Evolutionary conservation across 179 eudicot genomes (phyloP), one percentile per base, ranked within the genome.

Genomic region (Kewa caespitosa): DNA sequence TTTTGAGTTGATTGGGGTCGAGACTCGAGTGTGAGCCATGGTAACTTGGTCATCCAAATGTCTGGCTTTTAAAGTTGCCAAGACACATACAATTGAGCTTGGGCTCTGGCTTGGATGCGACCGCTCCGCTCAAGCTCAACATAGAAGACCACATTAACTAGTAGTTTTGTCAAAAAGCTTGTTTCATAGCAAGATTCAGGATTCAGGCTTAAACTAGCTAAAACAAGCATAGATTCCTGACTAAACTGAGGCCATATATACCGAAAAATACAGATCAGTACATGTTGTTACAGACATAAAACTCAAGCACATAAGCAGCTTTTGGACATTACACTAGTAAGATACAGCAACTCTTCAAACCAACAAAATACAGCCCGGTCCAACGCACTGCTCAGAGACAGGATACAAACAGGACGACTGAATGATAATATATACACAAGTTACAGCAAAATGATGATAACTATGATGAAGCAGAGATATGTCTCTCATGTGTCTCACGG

Each of bases 401-500:
- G 25, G 38, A 14, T 46, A 27, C 74, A 60, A 48, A 69, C 66
- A 60, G 57, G 31, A 15, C 42, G 30, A 42, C 43, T 42, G 46
- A 38, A 46, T 57, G 15, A 33, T 30, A 34, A 11, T 59, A 57
- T 79, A 32, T 70, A 68, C 54, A 67, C 23, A 22, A 31, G 34
- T 55, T 41, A 42, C 41, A 36, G 54, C 62, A 31, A 37, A n/a
- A 18, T 67, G 66, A 42, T 42, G 6, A 54, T 8, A 28, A 28
- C 11, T 23, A 31, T n/a, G 28, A 14, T 31, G 25, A 50, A 36
- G 36, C 9, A 54, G 74, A 18, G 38, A 33, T 22, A 34, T n/a
- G n/a, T n/a, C 12, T 31, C 43, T 36, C 34, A 41, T 27, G 34
- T 79, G 76, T 12, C 27, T 69, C 80, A 88, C 15, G 91, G 89